These are phyloP conservation scores for Huntiella omanensis DNA, from an alignment of 2,329 filamentous ascomycete genomes.

Conservation along the genomic window DNA sequence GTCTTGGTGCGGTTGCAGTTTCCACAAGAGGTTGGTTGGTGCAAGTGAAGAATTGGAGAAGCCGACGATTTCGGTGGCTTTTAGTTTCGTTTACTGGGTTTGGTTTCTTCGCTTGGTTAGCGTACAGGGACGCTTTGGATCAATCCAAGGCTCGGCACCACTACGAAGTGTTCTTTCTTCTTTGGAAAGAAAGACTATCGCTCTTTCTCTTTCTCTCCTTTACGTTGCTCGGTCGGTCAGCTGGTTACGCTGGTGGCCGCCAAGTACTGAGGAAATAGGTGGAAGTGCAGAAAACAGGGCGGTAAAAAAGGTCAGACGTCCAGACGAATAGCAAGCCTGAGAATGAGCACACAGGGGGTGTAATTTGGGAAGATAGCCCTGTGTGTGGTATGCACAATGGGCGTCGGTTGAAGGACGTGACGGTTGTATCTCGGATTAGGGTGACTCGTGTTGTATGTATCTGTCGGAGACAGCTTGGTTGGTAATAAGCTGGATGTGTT, in stretches of 20 bases:
- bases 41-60: background rate
- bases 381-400: background rate
- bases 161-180: too few species aligned
- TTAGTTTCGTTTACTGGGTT: too few species aligned
- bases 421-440: background rate
- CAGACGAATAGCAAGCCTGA: slow-evolving; percentile 3
- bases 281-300: slow-evolving; percentile 5
- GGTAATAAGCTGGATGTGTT: background rate
- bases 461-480: background rate
- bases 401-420: background rate
- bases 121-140: too few species aligned
- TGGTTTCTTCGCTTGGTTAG: too few species aligned
- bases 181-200: too few species aligned
- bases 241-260: background rate
- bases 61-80: background rate
- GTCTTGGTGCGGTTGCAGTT: background rate
- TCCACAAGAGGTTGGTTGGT: background rate
- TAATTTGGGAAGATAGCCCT: background rate
- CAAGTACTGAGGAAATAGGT: background rate
- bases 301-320: slow-evolving; percentile 4
- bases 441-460: background rate
- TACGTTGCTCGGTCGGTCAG: too few species aligned
- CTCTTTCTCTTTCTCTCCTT: too few species aligned
- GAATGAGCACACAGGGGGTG: slow-evolving; percentile 6
- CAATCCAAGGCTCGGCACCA: too few species aligned